A percentile compares a stretch with the other conserved stretches of the same genome.
phyloP scores from a whole-genome alignment of 164 flowering plant genomes.

The Dillenia turbinata region DNA sequence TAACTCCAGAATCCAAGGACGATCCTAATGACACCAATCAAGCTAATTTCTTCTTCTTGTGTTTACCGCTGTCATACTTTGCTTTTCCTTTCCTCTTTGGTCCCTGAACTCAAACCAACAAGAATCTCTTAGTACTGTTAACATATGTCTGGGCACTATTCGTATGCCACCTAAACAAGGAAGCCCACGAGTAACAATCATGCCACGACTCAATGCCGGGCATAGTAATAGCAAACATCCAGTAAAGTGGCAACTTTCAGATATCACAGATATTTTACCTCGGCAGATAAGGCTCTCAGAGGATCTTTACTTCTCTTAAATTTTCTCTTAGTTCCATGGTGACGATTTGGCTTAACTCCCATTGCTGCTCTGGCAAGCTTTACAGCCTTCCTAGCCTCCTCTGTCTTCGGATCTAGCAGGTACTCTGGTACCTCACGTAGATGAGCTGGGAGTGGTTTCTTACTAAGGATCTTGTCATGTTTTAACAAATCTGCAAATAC shows the following conservation, averaged over 20 bases:
- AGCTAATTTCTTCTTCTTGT: slow-evolving; percentile 21
- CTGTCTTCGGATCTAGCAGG: slow-evolving; percentile 71
- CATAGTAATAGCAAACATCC: not conserved
- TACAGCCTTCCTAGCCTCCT: slow-evolving; percentile 83
- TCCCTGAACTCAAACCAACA: slow-evolving; percentile 28
- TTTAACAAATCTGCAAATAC: slow-evolving; percentile 72
- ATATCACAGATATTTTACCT: slow-evolving; percentile 32
- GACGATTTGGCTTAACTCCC: slow-evolving; percentile 47
- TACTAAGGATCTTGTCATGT: slow-evolving; percentile 86
- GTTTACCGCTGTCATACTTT: slow-evolving; percentile 15
- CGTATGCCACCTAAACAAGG: not conserved
- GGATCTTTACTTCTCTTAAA: slow-evolving; percentile 65
- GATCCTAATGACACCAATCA: slow-evolving; percentile 4
- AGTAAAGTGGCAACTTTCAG: not conserved
- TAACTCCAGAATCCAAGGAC: slow-evolving; percentile 5
- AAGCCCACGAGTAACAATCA: not conserved
- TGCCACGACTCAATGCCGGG: not conserved
- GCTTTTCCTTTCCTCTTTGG: slow-evolving; percentile 39
- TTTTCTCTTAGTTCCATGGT: slow-evolving; percentile 38
- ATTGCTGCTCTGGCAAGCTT: slow-evolving; percentile 92
- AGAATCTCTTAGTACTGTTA: not conserved
- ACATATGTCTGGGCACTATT: not conserved
- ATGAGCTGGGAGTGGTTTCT: slow-evolving; percentile 70
- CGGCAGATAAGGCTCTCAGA: slow-evolving; percentile 69
- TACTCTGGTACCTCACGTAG: slow-evolving; percentile 82